phyloP scores from a whole-genome alignment of 192 early-diverging fungal species.

The Jimgerdemannia flammicorona region DNA sequence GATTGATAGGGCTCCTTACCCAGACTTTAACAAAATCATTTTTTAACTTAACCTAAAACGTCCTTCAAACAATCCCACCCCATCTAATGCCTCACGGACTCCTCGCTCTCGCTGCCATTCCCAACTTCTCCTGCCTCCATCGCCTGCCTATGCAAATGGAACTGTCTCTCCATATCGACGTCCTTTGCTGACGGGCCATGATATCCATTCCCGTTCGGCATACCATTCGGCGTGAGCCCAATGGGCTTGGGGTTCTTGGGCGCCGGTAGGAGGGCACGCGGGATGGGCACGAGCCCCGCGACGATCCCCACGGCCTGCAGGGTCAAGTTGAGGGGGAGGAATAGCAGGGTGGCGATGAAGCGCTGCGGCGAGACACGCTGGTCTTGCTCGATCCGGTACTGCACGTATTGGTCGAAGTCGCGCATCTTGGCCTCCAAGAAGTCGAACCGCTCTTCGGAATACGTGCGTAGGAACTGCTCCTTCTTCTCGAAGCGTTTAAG shows the following conservation, averaged over 20 bases:
- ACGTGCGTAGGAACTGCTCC: constrained; percentile 43
- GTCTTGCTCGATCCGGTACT: constrained; percentile 49
- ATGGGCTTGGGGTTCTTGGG: not conserved
- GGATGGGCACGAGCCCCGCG: constrained; percentile 21
- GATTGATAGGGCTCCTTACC: not conserved
- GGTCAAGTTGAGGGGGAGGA: constrained; percentile 51
- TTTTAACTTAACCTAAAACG: not conserved
- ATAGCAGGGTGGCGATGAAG: constrained; percentile 29
- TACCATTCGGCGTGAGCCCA: not conserved
- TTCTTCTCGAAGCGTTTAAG: constrained; percentile 54
- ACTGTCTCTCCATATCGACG: not conserved
- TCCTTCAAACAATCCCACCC: not conserved
- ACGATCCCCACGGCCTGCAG: constrained; percentile 26
- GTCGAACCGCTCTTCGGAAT: constrained; percentile 48
- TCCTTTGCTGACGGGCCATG: not conserved
- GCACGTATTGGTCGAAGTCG: constrained; percentile 48
- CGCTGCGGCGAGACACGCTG: constrained; percentile 32
- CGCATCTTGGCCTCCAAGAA: constrained; percentile 47
- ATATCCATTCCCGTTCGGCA: not conserved
- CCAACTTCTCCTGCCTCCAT: not conserved
- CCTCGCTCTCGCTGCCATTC: not conserved
- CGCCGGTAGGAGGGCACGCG: not conserved
- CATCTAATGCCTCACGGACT: not conserved
- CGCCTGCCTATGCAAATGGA: not conserved
- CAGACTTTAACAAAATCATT: not conserved